Evolutionary conservation across 139 green algal species (phyloP).

Genomic region (Yamagishiella unicocca): DNA sequence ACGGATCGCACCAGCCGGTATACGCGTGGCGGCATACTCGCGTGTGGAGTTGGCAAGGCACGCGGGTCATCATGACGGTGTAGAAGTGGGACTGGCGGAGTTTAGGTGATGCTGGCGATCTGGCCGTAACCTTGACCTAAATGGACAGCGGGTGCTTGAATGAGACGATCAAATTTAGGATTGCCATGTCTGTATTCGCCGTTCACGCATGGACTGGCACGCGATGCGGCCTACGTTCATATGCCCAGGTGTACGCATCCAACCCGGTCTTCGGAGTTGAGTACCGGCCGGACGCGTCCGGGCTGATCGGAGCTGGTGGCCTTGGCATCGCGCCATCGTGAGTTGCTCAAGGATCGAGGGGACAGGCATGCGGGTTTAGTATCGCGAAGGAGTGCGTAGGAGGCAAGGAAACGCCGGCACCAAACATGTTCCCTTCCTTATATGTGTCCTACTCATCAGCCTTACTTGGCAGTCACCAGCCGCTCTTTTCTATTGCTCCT

Average conservation of each 20-base stretch:
- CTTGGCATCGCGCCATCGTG: slow-evolving; percentile 35
- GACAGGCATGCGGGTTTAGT: background rate
- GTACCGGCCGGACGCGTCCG: slow-evolving; percentile 36
- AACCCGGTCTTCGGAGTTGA: slow-evolving; percentile 78
- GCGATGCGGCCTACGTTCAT: too few species aligned
- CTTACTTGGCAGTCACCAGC: background rate
- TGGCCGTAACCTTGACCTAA: too few species aligned
- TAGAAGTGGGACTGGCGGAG: too few species aligned
- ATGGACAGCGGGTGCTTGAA: too few species aligned
- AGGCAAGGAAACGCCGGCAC: background rate
- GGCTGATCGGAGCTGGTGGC: background rate
- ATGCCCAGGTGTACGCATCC: slow-evolving; percentile 63
- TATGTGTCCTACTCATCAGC: background rate
- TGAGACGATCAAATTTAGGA: too few species aligned
- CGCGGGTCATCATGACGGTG: too few species aligned
- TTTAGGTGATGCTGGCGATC: too few species aligned
- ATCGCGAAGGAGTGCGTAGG: background rate
- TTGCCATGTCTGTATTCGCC: too few species aligned
- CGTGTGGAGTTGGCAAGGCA: background rate
- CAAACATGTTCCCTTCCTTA: too few species aligned
- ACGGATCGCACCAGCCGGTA: too few species aligned
- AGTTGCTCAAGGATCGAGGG: background rate
- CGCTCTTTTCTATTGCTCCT: background rate
- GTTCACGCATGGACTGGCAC: too few species aligned
- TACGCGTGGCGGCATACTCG: background rate